Evolutionary conservation across 2,329 filamentous ascomycete species (phyloP).

Genomic region (Sporothrix schenckii): DNA sequence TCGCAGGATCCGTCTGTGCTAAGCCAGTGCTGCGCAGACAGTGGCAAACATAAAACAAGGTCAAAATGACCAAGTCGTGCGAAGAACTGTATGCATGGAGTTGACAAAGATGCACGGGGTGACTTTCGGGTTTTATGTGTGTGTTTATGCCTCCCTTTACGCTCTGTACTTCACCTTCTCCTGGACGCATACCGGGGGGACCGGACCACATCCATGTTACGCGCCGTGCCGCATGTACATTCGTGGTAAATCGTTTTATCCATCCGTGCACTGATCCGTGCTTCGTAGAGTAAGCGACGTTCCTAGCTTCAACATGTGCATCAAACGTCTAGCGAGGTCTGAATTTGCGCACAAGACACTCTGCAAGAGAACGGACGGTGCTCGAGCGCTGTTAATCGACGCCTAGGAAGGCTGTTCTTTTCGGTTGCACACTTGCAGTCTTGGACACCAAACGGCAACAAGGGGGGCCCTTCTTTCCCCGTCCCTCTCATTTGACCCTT

Average conservation of each 20-base stretch:
- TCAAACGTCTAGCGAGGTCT: neutral
- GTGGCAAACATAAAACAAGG: slow-evolving; percentile 13
- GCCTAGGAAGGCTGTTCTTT: slow-evolving; percentile 12
- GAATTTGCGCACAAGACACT: neutral
- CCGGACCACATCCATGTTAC: neutral
- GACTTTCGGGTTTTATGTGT: no score
- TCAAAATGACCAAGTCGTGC: neutral
- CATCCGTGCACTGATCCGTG: neutral
- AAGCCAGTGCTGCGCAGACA: neutral
- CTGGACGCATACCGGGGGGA: neutral
- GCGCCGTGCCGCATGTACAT: slow-evolving; percentile 17
- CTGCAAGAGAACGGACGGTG: slow-evolving; percentile 4
- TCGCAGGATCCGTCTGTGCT: neutral
- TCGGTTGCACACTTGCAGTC: neutral
- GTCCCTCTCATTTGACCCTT: neutral
- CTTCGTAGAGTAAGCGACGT: neutral
- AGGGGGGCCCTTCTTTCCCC: neutral
- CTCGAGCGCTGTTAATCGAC: slow-evolving; percentile 22
- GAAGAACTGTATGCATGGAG: neutral
- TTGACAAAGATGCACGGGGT: slow-evolving; percentile 5
- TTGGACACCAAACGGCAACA: neutral
- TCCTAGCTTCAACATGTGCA: slow-evolving; percentile 10
- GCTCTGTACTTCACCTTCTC: neutral
- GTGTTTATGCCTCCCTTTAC: no score
- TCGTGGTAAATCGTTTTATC: neutral